These are phyloP conservation scores for Lagenidium giganteum DNA, from an alignment of 352 stramenopile species.

Conservation along the genomic window DNA sequence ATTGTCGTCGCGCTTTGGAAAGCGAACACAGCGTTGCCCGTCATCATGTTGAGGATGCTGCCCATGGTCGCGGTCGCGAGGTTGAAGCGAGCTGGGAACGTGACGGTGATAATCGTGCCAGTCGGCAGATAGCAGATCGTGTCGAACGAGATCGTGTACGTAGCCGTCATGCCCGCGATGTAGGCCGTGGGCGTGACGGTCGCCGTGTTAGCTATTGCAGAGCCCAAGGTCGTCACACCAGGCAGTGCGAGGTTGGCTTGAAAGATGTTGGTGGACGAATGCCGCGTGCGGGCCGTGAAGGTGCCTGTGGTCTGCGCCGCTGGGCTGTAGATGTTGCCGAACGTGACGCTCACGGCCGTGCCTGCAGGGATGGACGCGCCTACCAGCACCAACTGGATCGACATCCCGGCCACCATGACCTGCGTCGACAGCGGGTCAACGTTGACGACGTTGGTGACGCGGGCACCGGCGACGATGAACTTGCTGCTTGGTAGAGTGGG, in stretches of 20 bases:
- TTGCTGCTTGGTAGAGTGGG: constrained; percentile 28
- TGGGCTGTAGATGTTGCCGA: constrained; percentile 45
- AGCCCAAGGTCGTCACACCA: constrained; percentile 19
- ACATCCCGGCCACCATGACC: constrained; percentile 22
- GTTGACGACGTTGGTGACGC: constrained; percentile 11
- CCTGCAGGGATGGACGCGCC: constrained; percentile 20
- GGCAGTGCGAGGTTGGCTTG: constrained; percentile 25
- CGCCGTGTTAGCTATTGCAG: constrained; percentile 22
- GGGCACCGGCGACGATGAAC: constrained; percentile 24
- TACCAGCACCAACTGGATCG: constrained; percentile 30
- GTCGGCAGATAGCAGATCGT: constrained; percentile 37
- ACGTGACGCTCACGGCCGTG: constrained; percentile 27
- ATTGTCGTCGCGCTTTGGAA: constrained; percentile 9
- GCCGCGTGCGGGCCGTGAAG: constrained; percentile 41
- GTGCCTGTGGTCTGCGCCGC: constrained; percentile 23
- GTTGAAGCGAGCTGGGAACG: constrained; percentile 37
- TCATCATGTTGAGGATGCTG: constrained; percentile 23
- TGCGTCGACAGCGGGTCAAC: constrained; percentile 27
- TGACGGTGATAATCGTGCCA: constrained; percentile 29
- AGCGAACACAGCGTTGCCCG: constrained; percentile 20
- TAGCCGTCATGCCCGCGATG: constrained; percentile 32
- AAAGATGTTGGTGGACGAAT: constrained; percentile 28
- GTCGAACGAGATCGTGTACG: constrained; percentile 34
- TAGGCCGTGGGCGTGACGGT: constrained; percentile 34
- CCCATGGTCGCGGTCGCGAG: constrained; percentile 21